Evolutionary conservation across 352 stramenopile species (phyloP).

Genomic region (Globisporangium mamillatum): DNA sequence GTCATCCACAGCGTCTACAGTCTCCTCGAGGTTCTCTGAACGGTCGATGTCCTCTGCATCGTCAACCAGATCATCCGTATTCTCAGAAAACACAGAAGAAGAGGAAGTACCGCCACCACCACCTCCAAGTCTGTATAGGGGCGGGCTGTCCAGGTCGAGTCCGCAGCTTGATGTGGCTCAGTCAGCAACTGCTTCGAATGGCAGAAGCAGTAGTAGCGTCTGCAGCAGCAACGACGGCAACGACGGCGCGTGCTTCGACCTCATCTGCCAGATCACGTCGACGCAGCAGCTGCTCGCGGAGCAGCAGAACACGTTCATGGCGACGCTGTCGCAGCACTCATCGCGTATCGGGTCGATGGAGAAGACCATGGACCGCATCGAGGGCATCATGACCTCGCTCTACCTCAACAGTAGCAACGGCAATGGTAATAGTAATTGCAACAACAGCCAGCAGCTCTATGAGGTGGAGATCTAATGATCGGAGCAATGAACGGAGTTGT

Average conservation of each 20-base stretch:
- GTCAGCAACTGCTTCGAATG: neutral
- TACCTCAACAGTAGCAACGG: neutral
- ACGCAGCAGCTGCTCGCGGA: constrained; percentile 65
- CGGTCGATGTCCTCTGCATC: constrained; percentile 1
- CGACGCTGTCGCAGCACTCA: constrained; percentile 44
- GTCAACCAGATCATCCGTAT: neutral
- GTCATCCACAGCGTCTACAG: neutral
- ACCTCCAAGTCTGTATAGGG: neutral
- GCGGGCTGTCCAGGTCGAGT: neutral
- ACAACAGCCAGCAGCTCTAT: neutral
- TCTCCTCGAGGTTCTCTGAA: neutral
- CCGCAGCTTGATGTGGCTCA: neutral
- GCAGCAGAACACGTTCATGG: constrained; percentile 43
- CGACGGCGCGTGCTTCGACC: constrained; percentile 29
- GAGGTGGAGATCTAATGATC: constrained; percentile 12
- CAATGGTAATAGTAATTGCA: neutral
- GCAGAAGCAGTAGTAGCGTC: neutral
- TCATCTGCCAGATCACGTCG: constrained; percentile 59
- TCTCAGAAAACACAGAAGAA: neutral
- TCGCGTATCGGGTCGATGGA: constrained; percentile 55
- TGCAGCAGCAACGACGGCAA: neutral
- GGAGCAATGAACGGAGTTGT: neutral
- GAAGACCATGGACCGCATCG: constrained; percentile 40
- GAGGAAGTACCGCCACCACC: neutral
- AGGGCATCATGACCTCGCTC: constrained; percentile 27